These are phyloP conservation scores for Cyclotella kingstonii DNA, from an alignment of 108 stramenopile genomes.

Conservation along the genomic window DNA sequence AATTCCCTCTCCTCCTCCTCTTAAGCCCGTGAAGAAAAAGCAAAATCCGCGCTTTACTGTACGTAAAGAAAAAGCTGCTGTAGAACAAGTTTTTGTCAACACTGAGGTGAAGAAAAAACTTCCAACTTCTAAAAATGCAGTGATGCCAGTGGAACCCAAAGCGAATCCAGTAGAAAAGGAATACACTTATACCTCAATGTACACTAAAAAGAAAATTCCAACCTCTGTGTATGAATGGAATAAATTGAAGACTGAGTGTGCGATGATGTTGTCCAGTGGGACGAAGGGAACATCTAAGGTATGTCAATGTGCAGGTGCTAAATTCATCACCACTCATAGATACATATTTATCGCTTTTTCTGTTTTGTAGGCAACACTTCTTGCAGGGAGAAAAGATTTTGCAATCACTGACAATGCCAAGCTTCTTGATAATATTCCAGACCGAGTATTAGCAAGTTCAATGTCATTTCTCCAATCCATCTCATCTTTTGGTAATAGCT, in stretches of 20 bases:
- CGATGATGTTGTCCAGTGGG: conserved; percentile 41
- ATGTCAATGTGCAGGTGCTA: neutral
- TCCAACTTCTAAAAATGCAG: neutral
- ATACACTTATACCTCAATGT: conserved; percentile 10
- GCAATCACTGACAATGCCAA: conserved; percentile 46
- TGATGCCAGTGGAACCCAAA: neutral
- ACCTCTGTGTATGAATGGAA: conserved; percentile 31
- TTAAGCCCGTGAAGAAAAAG: conserved; percentile 63
- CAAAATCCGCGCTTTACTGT: conserved; percentile 47
- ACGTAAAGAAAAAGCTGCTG: conserved; percentile 12
- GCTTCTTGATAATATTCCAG: conserved; percentile 37
- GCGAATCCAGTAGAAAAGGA: neutral
- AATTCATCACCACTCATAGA: conserved; percentile 8
- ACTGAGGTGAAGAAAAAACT: neutral
- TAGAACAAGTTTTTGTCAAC: neutral
- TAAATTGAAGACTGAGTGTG: conserved; percentile 37
- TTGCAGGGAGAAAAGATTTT: conserved; percentile 50
- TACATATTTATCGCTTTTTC: neutral
- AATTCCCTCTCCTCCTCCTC: conserved; percentile 44
- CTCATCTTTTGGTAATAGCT: conserved; percentile 6
- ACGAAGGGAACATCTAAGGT: conserved; percentile 51
- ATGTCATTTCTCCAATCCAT: conserved; percentile 32
- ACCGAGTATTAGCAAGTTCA: conserved; percentile 10
- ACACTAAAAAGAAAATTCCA: conserved; percentile 24
- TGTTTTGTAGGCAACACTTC: conserved; percentile 39